These are phyloP conservation scores for Isoetes taiwanensis DNA, from an alignment of 75 land plant species.

Conservation along the genomic window DNA sequence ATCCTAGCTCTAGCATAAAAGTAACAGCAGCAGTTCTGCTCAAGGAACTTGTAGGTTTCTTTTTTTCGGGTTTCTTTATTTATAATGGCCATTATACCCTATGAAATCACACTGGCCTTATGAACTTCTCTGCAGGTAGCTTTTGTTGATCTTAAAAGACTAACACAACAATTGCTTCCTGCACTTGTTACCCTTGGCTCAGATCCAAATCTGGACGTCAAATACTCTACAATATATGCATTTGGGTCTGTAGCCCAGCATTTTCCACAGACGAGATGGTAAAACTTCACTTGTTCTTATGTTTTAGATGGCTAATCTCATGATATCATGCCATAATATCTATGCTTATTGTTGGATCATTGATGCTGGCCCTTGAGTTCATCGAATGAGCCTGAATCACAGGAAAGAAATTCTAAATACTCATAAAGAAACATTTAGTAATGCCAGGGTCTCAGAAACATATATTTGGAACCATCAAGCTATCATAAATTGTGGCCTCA, in stretches of 20 bases:
- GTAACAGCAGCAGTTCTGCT: constrained; percentile 56
- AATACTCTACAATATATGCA: constrained; percentile 84
- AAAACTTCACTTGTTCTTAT: too few relatives aligned
- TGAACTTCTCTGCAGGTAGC: constrained; percentile 41
- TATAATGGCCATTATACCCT: neutral
- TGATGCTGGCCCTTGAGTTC: too few relatives aligned
- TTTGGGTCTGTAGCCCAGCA: constrained; percentile 96
- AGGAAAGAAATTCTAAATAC: too few relatives aligned
- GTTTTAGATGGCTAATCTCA: too few relatives aligned
- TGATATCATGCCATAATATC: too few relatives aligned
- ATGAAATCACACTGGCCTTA: neutral
- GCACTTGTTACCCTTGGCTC: constrained; percentile 91
- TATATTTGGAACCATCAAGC: too few relatives aligned
- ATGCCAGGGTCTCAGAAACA: too few relatives aligned
- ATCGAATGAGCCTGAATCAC: too few relatives aligned
- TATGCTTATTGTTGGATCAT: too few relatives aligned
- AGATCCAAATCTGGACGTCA: constrained; percentile 83
- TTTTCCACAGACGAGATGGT: constrained; percentile 92
- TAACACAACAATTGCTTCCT: constrained; percentile 76
- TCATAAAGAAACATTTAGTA: too few relatives aligned
- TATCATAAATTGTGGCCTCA: too few relatives aligned
- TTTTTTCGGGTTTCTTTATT: neutral
- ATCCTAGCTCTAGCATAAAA: constrained; percentile 56
- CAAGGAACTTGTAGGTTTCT: constrained; percentile 68
- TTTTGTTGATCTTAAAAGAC: constrained; percentile 58